Base-by-base conservation (phyloP, 768 basidiomycete species). In the Daedalea quercina region DNA sequence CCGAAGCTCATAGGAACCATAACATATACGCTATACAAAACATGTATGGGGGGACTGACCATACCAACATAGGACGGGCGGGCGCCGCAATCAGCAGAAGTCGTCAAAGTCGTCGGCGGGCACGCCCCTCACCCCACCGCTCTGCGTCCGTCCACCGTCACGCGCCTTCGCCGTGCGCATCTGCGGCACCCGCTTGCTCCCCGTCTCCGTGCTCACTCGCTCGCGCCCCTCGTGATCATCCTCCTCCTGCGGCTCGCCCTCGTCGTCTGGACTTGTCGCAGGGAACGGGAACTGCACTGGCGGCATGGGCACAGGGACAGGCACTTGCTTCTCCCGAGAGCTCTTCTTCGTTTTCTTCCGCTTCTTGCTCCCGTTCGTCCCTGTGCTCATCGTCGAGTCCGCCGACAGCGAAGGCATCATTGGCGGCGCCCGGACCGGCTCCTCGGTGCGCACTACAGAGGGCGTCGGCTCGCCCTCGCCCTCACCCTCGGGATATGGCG, bases 141-240 rank as follows among this genome's bases (percentile, higher is more conserved):
- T 91, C 71, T 89, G 86, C 56, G 89, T 91, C 59, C 88, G 73
- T 35, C 89, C 89, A 2, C 89, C 88, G 66, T 90, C 86, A 53
- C 87, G 74, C 45, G 83, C 89, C 40, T 85, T 78, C 24, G 82
- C 78, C 2, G 77, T 82, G 62, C 87, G 83, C 86, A 90, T 87
- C 69, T 85, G 73, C 53, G 69, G 73, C 57, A 69, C 61, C 31
- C 65, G 64, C 61, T 63, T 65, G n/a, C 58, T 57, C 49, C 50
- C 44, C 28, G 23, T 45, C 42, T 47, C 55, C 35, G 11, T 51
- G 50, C 47, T 25, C 56, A 57, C 43, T 54, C 59, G 40, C 57
- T 54, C 13, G 59, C 37, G 57, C 37, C 17, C 37, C 13, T 40
- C 37, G 17, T 7, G 17, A 6, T 40, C 37, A 6, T 40, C 37